Base-by-base conservation (phyloP, 352 stramenopile species). In the Phytophthora pluvialis region DNA sequence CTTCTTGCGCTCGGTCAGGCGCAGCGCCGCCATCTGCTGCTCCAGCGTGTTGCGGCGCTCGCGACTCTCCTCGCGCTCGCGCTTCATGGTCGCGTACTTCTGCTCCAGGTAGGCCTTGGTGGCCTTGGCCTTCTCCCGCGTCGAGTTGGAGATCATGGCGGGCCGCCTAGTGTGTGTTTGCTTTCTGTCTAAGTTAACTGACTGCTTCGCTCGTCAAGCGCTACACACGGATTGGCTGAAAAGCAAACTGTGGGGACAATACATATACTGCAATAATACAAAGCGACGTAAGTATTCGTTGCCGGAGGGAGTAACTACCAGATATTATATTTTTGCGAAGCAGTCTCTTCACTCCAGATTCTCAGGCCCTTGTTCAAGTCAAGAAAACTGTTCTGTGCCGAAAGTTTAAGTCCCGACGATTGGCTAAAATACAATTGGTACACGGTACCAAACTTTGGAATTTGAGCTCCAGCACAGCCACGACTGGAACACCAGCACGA, bases 31-130 rank as follows among this genome's bases (percentile, higher is more conserved):
- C 86, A 96, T 96, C 67, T 92, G 83, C 64, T 93, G 73, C 75
- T 96, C 88, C 18, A 94, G 72, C 32, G 77, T 88, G 52, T 88
- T 77, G 68, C 85, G 86, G 1, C 88, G 83, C 73, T 89, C 79
- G 40, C 84, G 79, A 59, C 78, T 82, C 62, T 96, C 86, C 69
- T 96, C 88, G 38, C 86, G 81, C 73, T 96, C 88, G 35, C 87
- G 88, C 76, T 96, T 96, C 84, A 94, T 94, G 16, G 86, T 77
- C 28, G 88, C 88, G 53, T 96, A 96, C 77, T 96, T 96, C 53
- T 96, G 86, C 74, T 96, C 88, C 50, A 96, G 60, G 50, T 94
- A 93, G 56, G 85, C 86, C 80, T 96, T 96, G 32, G 86, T 96
- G 57, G 86, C 86, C 73, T 86, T 88, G 62, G 88, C 88, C 73